phyloP scores from a whole-genome alignment of 2,329 filamentous ascomycete species.

The Aspergillus melleus region DNA sequence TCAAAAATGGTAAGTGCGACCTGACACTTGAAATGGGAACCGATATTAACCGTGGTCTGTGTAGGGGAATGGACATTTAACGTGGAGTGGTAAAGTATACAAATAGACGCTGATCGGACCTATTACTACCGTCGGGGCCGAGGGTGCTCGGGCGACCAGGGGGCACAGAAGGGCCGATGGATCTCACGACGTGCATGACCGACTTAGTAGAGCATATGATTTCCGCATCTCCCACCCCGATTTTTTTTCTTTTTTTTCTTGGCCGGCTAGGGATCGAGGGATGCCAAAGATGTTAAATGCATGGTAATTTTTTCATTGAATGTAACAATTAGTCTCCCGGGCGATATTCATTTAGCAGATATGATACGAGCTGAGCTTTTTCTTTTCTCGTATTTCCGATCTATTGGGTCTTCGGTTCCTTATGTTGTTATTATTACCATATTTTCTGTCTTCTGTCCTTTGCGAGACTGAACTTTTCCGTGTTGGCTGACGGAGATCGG shows the following conservation, averaged over 20 bases:
- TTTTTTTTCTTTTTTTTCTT: neutral
- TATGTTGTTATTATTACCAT: neutral
- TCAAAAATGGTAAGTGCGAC: conserved; percentile 70
- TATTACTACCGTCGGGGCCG: neutral
- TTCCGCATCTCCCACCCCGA: conserved; percentile 1
- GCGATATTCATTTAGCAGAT: neutral
- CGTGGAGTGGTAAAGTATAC: conserved; percentile 38
- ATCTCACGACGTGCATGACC: conserved; percentile 28
- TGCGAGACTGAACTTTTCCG: neutral
- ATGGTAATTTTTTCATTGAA: conserved; percentile 4
- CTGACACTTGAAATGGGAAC: neutral
- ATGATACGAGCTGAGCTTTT: neutral
- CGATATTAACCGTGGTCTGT: conserved; percentile 8
- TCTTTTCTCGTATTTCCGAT: neutral
- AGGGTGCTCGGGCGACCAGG: neutral
- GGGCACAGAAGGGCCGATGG: conserved; percentile 1
- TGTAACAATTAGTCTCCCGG: conserved; percentile 12
- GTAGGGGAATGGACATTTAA: conserved; percentile 50
- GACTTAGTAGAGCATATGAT: conserved; percentile 17
- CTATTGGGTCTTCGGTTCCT: neutral
- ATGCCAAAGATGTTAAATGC: conserved; percentile 3
- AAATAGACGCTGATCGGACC: conserved; percentile 13
- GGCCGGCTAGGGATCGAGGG: neutral
- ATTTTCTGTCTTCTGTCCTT: too few relatives aligned
- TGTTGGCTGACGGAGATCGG: neutral